Base-by-base conservation (phyloP, 441 rosid genomes). In the Gossypium davidsonii region DNA sequence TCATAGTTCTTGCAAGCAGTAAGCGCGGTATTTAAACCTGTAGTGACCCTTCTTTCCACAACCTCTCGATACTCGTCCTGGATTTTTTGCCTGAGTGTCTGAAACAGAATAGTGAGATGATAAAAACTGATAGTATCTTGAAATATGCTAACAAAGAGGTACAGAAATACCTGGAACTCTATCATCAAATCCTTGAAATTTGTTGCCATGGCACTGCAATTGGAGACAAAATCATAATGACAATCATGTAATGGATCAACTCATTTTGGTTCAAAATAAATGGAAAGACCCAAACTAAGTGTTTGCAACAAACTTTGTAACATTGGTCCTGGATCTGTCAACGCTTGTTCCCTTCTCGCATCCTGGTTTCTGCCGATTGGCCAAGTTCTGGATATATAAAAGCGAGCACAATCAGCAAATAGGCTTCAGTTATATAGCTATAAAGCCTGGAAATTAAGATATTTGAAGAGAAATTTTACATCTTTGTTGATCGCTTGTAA, bases 21-120 rank as follows among this genome's bases (percentile, higher is more conserved):
- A 75, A 72, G 67, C 46, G 4, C 61, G 53, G 14, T 59, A 65
- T 57, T 65, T 71, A 58, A 78, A 91, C 98, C 98, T 77, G 97
- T 91, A 63, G 82, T 82, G 76, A 94, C 83, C 73, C 98, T 89
- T 83, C 98, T 85, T 76, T 89, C 97, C 56, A 92, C 97, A 72
- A 94, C 94, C 65, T 89, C 92, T 1, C 97, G 95, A 77, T 94
- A 92, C 79, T 91, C 98, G 18, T 91, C 89, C 79, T 88, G 98
- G 28, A 94, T 91, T 74, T 77, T 90, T 74, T 88, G 92, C 73
- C 98, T 81, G 52, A 94, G 84, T 51, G 88, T 86, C 98, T 94
- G 90, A 62, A 73, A 77, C 62, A 76, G 67, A 67, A 44, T 53
- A 62, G 18, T 39, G 69, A 14, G 49, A 63, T 84, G 57, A 79